phyloP scores from a whole-genome alignment of 148 eudicot genomes.

The Camellia japonica region DNA sequence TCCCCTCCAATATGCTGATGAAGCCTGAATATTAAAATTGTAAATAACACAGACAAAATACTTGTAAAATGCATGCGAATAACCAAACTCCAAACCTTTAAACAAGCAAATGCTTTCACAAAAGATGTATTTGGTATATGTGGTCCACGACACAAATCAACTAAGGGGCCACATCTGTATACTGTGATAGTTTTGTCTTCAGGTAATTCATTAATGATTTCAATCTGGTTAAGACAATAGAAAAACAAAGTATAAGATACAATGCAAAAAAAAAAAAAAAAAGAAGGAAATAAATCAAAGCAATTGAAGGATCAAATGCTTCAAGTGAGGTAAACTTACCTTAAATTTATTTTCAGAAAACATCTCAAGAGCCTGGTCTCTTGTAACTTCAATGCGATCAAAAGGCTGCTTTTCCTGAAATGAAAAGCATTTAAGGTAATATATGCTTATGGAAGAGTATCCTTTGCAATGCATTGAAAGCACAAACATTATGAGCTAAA shows the following conservation, averaged over 20 bases:
- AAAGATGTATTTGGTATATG: slow-evolving; percentile 96
- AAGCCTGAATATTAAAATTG: slow-evolving; percentile 52
- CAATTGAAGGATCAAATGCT: background rate
- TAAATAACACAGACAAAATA: slow-evolving; percentile 7
- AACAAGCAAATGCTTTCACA: slow-evolving; percentile 84
- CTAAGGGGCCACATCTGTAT: slow-evolving; percentile 97
- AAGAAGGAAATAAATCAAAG: background rate
- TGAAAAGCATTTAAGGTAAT: background rate
- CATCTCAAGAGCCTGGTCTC: slow-evolving; percentile 86
- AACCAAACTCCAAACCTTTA: slow-evolving; percentile 53
- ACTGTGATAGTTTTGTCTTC: slow-evolving; percentile 97
- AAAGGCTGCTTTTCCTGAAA: slow-evolving; percentile 92
- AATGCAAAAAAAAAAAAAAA: background rate
- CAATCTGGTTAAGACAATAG: slow-evolving; percentile 51
- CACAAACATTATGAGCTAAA: background rate
- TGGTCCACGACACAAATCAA: slow-evolving; percentile 98
- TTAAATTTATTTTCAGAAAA: slow-evolving; percentile 91
- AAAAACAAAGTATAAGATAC: slow-evolving; percentile 15
- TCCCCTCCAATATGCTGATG: slow-evolving; percentile 99
- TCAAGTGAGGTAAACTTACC: slow-evolving; percentile 33
- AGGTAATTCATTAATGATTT: slow-evolving; percentile 88
- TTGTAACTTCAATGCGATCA: slow-evolving; percentile 93
- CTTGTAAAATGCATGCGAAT: background rate
- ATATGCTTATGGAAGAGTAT: background rate
- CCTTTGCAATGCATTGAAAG: background rate